A percentile compares a stretch with the other conserved stretches of the same genome.
These are phyloP conservation scores for Acer yangbiense DNA, from an alignment of 345 rosid species.

Conservation along the genomic window DNA sequence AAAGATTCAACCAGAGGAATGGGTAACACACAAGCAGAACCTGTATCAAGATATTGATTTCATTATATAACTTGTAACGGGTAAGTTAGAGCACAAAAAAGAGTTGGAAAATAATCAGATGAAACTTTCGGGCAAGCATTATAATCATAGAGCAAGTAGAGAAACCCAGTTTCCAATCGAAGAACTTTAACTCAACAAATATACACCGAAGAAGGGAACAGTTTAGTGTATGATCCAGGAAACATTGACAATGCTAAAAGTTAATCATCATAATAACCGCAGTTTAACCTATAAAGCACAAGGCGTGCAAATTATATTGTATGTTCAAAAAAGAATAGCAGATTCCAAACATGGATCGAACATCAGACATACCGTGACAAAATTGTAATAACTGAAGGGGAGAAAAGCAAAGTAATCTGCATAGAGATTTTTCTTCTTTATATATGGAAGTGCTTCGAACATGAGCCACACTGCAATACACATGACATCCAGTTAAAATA, in stretches of 20 bases:
- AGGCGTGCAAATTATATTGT: not conserved
- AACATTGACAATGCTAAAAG: not conserved
- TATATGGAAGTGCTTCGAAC: slow-evolving; percentile 74
- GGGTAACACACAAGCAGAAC: slow-evolving; percentile 67
- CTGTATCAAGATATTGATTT: slow-evolving; percentile 37
- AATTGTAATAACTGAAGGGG: slow-evolving; percentile 62
- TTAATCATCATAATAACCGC: not conserved
- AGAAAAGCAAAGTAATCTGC: slow-evolving; percentile 50
- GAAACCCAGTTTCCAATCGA: not conserved
- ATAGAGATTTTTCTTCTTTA: slow-evolving; percentile 58
- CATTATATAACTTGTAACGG: not conserved
- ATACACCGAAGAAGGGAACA: not conserved
- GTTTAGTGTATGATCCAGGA: not conserved
- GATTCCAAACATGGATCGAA: slow-evolving; percentile 2
- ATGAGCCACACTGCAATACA: slow-evolving; percentile 63
- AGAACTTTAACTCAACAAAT: not conserved
- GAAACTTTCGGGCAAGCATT: not conserved
- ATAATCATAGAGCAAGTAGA: not conserved
- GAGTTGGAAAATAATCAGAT: not conserved
- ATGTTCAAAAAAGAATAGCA: not conserved
- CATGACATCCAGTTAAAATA: slow-evolving; percentile 11
- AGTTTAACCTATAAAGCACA: not conserved
- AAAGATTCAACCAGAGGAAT: slow-evolving; percentile 74
- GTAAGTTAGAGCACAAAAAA: not conserved
- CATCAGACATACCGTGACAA: slow-evolving; percentile 52